Conservation (phyloP, 2,329 filamentous ascomycete genomes). For the Beauveria pseudobassiana region DNA sequence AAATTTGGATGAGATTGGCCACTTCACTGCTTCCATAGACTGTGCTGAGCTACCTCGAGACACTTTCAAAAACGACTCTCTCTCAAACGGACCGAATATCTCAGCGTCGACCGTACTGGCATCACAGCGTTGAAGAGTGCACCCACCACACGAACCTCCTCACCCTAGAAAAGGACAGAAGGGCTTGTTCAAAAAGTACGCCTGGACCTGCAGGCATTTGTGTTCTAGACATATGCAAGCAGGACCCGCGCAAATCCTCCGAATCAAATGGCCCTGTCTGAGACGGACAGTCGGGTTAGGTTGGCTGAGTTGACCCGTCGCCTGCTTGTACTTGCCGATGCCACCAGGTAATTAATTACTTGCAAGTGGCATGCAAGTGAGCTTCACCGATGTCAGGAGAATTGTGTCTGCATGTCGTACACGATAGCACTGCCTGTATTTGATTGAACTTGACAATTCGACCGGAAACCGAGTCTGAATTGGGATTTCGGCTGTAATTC, state of each 20-base stretch:
- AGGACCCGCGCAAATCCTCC: too few relatives aligned
- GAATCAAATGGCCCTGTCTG: not conserved
- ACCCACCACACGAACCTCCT: not conserved
- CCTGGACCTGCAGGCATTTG: not conserved
- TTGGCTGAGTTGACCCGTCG: slow-evolving; percentile 4
- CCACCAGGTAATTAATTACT: too few relatives aligned
- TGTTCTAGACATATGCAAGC: not conserved
- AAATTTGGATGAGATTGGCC: not conserved
- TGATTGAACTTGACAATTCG: too few relatives aligned
- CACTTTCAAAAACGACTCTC: too few relatives aligned
- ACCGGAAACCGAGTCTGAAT: too few relatives aligned
- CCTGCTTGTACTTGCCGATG: not conserved
- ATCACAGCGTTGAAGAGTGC: not conserved
- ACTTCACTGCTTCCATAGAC: not conserved
- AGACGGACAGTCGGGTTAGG: not conserved
- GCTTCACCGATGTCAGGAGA: not conserved
- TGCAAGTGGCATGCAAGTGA: not conserved
- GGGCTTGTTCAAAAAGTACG: not conserved
- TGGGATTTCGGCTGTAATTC: too few relatives aligned
- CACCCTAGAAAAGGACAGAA: not conserved
- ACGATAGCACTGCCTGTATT: too few relatives aligned
- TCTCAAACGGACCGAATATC: not conserved
- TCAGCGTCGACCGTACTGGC: not conserved
- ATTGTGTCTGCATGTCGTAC: not conserved
- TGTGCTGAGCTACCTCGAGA: not conserved